These are phyloP conservation scores for Calonectria fujianensis DNA, from an alignment of 2,329 filamentous ascomycete species.

Conservation along the genomic window DNA sequence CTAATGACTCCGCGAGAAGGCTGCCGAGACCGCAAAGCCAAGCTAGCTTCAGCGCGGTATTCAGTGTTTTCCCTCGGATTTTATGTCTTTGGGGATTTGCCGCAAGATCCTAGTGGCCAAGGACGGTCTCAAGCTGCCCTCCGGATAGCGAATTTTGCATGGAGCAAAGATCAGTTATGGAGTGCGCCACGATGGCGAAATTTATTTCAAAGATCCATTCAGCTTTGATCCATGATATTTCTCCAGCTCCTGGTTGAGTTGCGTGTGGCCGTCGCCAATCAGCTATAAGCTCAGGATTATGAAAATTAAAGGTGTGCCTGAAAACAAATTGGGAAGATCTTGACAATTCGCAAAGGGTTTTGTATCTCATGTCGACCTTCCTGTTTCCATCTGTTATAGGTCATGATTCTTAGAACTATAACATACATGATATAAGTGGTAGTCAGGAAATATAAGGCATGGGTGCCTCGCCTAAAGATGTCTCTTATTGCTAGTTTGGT, in stretches of 20 bases:
- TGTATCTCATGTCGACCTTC: no score
- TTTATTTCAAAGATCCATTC: conserved; percentile 10
- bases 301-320: neutral
- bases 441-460: no score
- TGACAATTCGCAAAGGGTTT: neutral
- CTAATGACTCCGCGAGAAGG: neutral
- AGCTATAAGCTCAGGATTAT: neutral
- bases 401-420: no score
- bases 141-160: conserved; percentile 1
- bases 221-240: neutral
- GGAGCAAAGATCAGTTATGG: conserved; percentile 20
- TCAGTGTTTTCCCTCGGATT: conserved; percentile 16
- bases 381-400: no score
- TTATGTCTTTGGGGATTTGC: conserved; percentile 11
- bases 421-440: no score
- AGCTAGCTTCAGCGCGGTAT: neutral
- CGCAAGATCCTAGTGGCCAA: conserved; percentile 6
- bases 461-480: no score
- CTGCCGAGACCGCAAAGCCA: neutral
- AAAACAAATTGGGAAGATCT: neutral
- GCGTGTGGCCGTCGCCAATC: neutral
- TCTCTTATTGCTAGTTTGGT: neutral
- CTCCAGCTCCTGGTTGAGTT: conserved; percentile 5
- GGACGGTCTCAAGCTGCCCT: conserved; percentile 3
- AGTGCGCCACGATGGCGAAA: neutral